phyloP scores from a whole-genome alignment of 2,329 filamentous ascomycete species.

The Colletotrichum salicis region DNA sequence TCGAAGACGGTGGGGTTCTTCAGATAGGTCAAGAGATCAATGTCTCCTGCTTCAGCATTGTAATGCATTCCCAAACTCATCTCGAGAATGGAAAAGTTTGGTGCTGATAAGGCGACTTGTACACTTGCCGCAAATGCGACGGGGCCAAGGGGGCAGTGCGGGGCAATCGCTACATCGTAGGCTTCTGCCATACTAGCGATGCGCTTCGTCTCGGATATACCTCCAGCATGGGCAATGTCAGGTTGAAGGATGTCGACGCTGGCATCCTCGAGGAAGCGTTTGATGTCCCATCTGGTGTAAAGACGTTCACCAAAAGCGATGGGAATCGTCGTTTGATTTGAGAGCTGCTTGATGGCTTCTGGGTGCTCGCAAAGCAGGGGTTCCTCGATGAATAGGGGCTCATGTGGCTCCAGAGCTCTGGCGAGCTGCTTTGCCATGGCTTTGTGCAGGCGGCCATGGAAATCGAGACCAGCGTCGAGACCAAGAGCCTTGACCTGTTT shows the following conservation, averaged over 20 bases:
- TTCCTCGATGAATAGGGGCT: constrained; percentile 75
- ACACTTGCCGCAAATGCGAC: constrained; percentile 74
- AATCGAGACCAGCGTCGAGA: constrained; percentile 74
- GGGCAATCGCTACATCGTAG: constrained; percentile 73
- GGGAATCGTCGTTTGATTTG: constrained; percentile 64
- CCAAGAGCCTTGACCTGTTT: constrained; percentile 71
- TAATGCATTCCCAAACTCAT: constrained; percentile 79
- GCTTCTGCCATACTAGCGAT: constrained; percentile 73
- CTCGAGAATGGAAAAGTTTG: constrained; percentile 74
- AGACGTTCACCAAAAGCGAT: constrained; percentile 74
- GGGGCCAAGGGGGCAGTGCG: constrained; percentile 73
- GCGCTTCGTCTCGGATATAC: constrained; percentile 71
- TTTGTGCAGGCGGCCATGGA: constrained; percentile 75
- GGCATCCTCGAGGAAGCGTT: constrained; percentile 69
- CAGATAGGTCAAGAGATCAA: constrained; percentile 69
- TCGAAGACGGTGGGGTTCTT: constrained; percentile 68
- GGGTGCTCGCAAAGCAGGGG: constrained; percentile 71
- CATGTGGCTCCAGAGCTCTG: constrained; percentile 68
- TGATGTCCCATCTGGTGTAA: constrained; percentile 74
- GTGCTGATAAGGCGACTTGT: constrained; percentile 65
- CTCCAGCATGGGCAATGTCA: constrained; percentile 72
- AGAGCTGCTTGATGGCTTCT: constrained; percentile 68
- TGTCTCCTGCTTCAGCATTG: constrained; percentile 58
- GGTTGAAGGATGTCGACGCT: constrained; percentile 74
- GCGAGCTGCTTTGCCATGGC: constrained; percentile 78